These are phyloP conservation scores for Nosema granulosis DNA, from an alignment of 371 early-diverging fungal genomes.

Conservation along the genomic window DNA sequence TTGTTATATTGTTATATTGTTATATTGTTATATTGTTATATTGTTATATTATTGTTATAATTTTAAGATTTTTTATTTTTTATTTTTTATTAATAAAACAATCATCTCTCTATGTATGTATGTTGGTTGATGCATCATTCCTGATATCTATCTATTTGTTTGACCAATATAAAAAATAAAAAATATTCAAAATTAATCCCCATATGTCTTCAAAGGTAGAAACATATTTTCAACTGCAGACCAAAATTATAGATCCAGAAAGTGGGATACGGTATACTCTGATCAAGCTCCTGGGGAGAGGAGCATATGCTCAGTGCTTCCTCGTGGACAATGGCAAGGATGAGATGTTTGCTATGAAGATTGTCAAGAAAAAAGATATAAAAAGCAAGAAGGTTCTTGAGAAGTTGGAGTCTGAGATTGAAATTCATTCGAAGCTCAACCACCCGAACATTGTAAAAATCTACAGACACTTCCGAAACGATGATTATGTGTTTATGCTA, in stretches of 20 bases:
- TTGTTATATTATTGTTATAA: too few relatives aligned
- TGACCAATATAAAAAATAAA: conserved; percentile 3
- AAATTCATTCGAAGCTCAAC: conserved; percentile 73
- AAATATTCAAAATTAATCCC: conserved; percentile 28
- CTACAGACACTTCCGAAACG: conserved; percentile 77
- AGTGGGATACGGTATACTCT: conserved; percentile 49
- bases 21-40: too few relatives aligned
- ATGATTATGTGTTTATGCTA: conserved; percentile 78
- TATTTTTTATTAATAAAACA: neutral
- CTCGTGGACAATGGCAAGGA: conserved; percentile 68
- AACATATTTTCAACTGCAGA: conserved; percentile 44
- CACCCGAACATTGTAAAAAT: conserved; percentile 82
- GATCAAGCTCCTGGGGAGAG: conserved; percentile 68
- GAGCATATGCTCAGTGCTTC: conserved; percentile 83
- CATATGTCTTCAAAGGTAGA: conserved; percentile 34
- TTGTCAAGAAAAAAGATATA: conserved; percentile 68
- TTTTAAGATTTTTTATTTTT: neutral
- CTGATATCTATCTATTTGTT: neutral
- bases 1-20: too few relatives aligned
- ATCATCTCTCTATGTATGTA: neutral
- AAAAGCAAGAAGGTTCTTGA: conserved; percentile 55
- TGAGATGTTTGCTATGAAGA: conserved; percentile 73
- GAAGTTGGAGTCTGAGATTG: conserved; percentile 74
- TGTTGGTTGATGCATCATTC: neutral
- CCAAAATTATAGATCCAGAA: conserved; percentile 55